Evolutionary conservation across 164 flowering plant genomes (phyloP), one percentile per base, ranked within the genome.

Genomic region (Euptelea pleiosperma): DNA sequence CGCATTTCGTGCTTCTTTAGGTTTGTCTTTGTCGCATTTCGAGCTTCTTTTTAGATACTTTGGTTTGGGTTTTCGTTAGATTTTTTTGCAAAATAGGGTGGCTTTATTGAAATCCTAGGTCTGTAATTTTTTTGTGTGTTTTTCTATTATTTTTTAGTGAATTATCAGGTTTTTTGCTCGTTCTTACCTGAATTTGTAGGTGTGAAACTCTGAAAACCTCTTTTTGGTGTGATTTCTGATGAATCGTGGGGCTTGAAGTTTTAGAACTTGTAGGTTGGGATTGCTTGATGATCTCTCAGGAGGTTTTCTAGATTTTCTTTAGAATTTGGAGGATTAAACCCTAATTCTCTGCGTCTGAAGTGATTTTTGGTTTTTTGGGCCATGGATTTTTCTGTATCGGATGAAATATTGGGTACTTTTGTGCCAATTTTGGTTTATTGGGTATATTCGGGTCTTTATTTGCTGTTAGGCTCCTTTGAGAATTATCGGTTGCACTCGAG

Each of bases 391-490:
- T 64, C 39, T 21, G 51, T 91, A 2, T 84, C 96, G 0, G 98
- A 93, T 70, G 92, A 89, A 25, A 28, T 90, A 34, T 46, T 93
- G 72, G 96, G 92, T 0, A 82, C 92, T 15, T 57, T 89, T 58
- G 79, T 59, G n/a, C 98, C 96, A 8, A 79, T 89, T 57, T 6
- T 82, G 41, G 82, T 89, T 19, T 93, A 93, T 67, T 93, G 98
- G 97, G 44, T 66, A 2, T 93, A 93, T 65, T 89, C 96, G 0
- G 97, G 96, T n/a, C 14, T 93, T 1, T 90, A 90, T 61, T 34
- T 79, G 6, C 8, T 75, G 65, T 28, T 93, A n/a, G 88, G 78
- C 0, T 70, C 72, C 3, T 65, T 82, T 14, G 91, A 92, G 22
- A 73, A 78, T 21, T 89, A 87, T 53, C 73, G 97, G 30, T 62